phyloP scores from a whole-genome alignment of 139 green algal genomes.

The Chlamydomonas schloesseri region DNA sequence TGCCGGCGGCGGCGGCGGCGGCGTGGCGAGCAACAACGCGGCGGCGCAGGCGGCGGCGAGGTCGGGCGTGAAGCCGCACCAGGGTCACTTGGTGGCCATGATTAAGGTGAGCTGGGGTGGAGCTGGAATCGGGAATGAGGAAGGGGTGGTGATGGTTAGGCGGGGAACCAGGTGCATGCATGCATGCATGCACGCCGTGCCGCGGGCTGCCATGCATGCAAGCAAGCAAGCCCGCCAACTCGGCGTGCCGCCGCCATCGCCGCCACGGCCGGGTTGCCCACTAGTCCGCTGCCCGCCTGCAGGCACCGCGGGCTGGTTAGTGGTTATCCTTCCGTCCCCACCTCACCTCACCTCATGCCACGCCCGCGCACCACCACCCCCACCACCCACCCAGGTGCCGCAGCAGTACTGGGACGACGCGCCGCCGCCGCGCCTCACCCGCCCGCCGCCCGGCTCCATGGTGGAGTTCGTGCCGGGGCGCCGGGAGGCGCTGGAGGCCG shows the following conservation, averaged over 20 bases:
- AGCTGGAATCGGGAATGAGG: not conserved
- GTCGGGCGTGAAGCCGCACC: constrained; percentile 42
- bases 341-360: too few species aligned
- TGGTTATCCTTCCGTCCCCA: too few species aligned
- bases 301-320: too few species aligned
- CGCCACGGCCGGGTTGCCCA: too few species aligned
- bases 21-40: not conserved
- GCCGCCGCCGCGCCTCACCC: constrained; percentile 12
- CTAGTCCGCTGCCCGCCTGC: too few species aligned
- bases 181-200: too few species aligned
- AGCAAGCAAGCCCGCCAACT: too few species aligned
- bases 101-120: constrained; percentile 63
- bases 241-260: too few species aligned
- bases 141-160: not conserved
- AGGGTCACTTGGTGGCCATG: constrained; percentile 85
- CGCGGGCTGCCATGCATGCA: too few species aligned
- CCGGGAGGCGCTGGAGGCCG: not conserved
- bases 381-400: constrained; percentile 8
- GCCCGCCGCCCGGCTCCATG: not conserved
- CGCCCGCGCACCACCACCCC: too few species aligned
- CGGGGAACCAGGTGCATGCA: too few species aligned
- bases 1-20: not conserved
- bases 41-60: too few species aligned
- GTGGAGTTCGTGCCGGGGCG: not conserved
- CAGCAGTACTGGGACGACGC: constrained; percentile 39